phyloP scores from a whole-genome alignment of 2,329 filamentous ascomycete genomes.

The Neoscytalidium dimidiatum region DNA sequence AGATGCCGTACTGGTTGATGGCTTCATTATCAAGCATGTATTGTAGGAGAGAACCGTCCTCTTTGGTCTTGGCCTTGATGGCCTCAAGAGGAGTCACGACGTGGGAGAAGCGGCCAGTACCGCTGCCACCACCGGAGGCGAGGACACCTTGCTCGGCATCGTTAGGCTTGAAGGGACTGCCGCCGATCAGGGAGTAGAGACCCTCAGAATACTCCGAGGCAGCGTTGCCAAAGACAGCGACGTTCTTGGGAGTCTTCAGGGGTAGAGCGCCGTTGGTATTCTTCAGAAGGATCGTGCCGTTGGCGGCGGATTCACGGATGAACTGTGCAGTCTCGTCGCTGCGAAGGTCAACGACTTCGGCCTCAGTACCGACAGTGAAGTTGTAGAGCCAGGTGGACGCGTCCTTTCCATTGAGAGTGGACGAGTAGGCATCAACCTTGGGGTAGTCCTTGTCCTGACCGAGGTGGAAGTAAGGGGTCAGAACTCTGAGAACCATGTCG shows the following conservation, averaged over 20 bases:
- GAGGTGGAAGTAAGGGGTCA: conserved; percentile 50
- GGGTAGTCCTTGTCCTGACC: conserved; percentile 46
- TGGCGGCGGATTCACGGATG: conserved; percentile 45
- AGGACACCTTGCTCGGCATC: conserved; percentile 46
- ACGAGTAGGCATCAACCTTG: conserved; percentile 32
- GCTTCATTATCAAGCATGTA: conserved; percentile 13
- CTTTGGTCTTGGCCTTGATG: conserved; percentile 32
- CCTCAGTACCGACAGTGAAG: conserved; percentile 32
- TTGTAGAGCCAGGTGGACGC: conserved; percentile 28
- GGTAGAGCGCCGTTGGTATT: conserved; percentile 54
- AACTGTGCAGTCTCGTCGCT: conserved; percentile 32
- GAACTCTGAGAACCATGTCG: conserved; percentile 51
- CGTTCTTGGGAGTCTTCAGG: conserved; percentile 52
- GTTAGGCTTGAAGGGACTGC: background rate
- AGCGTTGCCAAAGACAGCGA: conserved; percentile 54
- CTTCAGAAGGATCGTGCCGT: conserved; percentile 48
- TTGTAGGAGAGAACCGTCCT: conserved; percentile 15
- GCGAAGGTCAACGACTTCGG: conserved; percentile 29
- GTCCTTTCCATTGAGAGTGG: conserved; percentile 22
- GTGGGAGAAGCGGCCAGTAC: conserved; percentile 42
- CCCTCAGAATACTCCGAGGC: conserved; percentile 53
- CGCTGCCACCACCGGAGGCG: conserved; percentile 43
- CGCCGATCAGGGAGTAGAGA: conserved; percentile 31
- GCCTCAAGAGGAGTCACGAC: conserved; percentile 45
- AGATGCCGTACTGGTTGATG: conserved; percentile 17